Evolutionary conservation across 306 rosid genomes (phyloP), one percentile per base, ranked within the genome.

Genomic region (Vigna reflexopilosa): DNA sequence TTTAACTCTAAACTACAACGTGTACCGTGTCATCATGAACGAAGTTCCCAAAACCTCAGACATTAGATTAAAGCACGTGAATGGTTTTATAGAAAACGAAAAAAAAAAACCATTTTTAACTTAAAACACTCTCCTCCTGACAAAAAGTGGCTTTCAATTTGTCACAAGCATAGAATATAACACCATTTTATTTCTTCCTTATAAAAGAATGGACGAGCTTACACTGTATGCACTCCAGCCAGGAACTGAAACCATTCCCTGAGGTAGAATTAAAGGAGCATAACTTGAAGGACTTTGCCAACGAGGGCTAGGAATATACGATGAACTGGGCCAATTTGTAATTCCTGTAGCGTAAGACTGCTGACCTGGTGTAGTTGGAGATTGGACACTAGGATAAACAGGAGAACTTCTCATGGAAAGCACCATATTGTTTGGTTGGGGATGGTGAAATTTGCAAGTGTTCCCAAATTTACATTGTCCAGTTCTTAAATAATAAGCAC

Each of bases 201-300:
- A 49, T 16, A 54, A 71, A 80, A 76, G 70, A 34, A 61, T 24
- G 56, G 52, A 82, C 61, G 81, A 82, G 76, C 97, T 92, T 90
- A 94, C 98, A 58, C 89, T 85, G 73, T 92, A 92, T 56, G 97
- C 83, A 81, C 86, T 85, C 98, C 98, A 94, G 75, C 97, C 92
- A 30, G 97, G 97, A 56, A 92, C 97, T 44, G 98, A 88, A 79
- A 94, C 95, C 77, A 94, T 86, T 88, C 97, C 98, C 70, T 94
- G 98, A 78, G 97, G 97, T 68, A 94, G 85, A 87, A 94, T 85
- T 57, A 90, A 68, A 66, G 97, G 90, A 61, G 98, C 84, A 78
- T 94, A 94, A 84, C 92, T 92, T 38, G 98, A 92, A 68, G 97
- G 92, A 26, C 97, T 93, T 87, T 94, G 97, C 98, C 98, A 94